Percentiles rank a stretch among this genome's conserved stretches.
Conservation (phyloP, 2,329 filamentous ascomycete genomes). For the Ascomycota sp. region DNA sequence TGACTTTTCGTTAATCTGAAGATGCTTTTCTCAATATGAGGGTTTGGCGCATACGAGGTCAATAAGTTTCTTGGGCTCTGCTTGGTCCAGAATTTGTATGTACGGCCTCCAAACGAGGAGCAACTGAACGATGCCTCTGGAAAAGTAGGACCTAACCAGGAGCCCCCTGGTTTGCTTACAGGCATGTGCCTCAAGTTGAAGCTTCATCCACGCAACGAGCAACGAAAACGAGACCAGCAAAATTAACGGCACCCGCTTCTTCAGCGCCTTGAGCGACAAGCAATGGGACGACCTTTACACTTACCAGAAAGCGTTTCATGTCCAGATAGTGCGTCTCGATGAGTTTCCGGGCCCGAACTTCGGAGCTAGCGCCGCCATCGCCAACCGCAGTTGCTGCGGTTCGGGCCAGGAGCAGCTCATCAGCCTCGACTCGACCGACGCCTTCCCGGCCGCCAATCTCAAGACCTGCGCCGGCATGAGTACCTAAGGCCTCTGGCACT, state of each 20-base stretch:
- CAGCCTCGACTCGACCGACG: conserved; percentile 29
- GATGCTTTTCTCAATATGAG: no score
- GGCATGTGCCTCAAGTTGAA: no score
- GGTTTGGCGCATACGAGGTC: no score
- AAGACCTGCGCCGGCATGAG: conserved; percentile 26
- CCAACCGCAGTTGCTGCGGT: conserved; percentile 22
- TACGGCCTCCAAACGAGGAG: no score
- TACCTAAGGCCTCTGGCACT: conserved; percentile 34
- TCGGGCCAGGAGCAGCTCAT: conserved; percentile 27
- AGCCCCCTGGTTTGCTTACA: no score
- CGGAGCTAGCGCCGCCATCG: conserved; percentile 11
- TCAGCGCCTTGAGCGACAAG: conserved; percentile 30
- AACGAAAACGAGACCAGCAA: no score
- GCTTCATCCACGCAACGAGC: no score
- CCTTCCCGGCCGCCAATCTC: conserved; percentile 32
- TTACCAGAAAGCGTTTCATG: conserved; percentile 36
- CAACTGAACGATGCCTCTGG: no score
- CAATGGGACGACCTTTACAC: conserved; percentile 35
- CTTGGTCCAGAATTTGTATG: no score
- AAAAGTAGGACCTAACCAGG: no score
- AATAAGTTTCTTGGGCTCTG: no score
- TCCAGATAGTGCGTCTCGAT: conserved; percentile 39
- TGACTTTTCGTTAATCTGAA: no score
- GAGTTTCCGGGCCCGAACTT: conserved; percentile 31
- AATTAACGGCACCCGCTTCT: conserved; percentile 20